phyloP scores from a whole-genome alignment of 1,284 basidiomycete species.

The Erythrobasidium hasegawianum region DNA sequence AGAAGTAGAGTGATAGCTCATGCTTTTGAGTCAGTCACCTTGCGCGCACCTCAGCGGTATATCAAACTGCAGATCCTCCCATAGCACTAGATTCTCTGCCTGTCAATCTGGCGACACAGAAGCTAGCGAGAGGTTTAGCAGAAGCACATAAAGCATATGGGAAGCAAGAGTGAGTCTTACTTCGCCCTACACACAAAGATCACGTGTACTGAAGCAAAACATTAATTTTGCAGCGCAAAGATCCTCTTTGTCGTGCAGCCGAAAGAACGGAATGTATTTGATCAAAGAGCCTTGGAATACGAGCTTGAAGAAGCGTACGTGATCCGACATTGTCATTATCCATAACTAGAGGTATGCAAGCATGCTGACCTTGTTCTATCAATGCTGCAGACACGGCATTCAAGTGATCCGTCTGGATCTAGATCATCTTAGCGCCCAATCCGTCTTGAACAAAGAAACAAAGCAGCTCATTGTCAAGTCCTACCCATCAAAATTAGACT shows the following conservation, averaged over 20 bases:
- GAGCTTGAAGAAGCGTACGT: constrained; percentile 68
- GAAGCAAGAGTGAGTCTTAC: constrained; percentile 50
- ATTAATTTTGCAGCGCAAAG: constrained; percentile 54
- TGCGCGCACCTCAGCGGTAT: constrained; percentile 58
- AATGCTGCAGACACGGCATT: constrained; percentile 61
- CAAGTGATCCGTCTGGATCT: constrained; percentile 71
- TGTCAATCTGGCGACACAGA: constrained; percentile 65
- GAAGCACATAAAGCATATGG: constrained; percentile 73
- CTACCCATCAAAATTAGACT: constrained; percentile 10
- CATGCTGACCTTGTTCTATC: not conserved
- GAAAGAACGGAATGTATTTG: constrained; percentile 91
- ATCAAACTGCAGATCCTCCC: constrained; percentile 60
- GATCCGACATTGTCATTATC: no score
- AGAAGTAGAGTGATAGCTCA: not conserved
- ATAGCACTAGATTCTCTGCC: constrained; percentile 65
- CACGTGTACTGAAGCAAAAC: no score
- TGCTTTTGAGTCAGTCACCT: constrained; percentile 59
- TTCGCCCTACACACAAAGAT: not conserved
- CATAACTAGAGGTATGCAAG: not conserved
- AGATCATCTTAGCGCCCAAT: constrained; percentile 57
- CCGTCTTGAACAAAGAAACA: constrained; percentile 42
- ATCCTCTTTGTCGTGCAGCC: constrained; percentile 87
- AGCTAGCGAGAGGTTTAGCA: constrained; percentile 71
- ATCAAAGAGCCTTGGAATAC: constrained; percentile 85
- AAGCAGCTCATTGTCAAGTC: constrained; percentile 26